Evolutionary conservation across 768 basidiomycete genomes (phyloP).

Genomic region (Boletus reticulatus): DNA sequence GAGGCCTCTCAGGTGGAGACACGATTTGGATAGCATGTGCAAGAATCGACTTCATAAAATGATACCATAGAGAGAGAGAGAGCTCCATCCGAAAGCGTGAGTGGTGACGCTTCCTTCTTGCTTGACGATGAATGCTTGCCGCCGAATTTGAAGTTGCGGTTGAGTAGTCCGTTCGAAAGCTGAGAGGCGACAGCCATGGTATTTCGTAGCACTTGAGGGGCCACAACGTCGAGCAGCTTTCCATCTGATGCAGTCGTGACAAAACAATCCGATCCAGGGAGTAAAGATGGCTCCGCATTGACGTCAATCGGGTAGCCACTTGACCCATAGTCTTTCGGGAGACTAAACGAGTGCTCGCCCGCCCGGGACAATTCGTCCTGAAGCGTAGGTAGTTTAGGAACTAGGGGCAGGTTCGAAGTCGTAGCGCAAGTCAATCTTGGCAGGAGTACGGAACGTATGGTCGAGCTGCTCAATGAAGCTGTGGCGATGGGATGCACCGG

Average conservation of each 20-base stretch:
- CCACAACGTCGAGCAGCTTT: conserved; percentile 17
- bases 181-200: no score
- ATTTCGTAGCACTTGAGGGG: no score
- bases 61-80: conserved; percentile 48
- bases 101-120: conserved; percentile 11
- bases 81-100: conserved; percentile 65
- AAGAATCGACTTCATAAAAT: conserved; percentile 51
- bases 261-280: conserved; percentile 36
- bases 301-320: conserved; percentile 23
- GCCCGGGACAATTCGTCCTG: conserved; percentile 26
- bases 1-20: conserved; percentile 31
- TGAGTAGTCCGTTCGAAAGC: neutral
- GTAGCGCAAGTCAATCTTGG: conserved; percentile 58
- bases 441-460: conserved; percentile 75
- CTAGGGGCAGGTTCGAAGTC: conserved; percentile 49
- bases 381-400: conserved; percentile 48
- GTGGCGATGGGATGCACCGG: conserved; percentile 62
- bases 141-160: conserved; percentile 70
- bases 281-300: conserved; percentile 36
- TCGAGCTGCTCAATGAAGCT: conserved; percentile 86
- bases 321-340: conserved; percentile 16
- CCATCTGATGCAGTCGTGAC: conserved; percentile 33
- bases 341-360: conserved; percentile 23
- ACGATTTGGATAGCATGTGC: conserved; percentile 44
- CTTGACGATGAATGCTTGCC: conserved; percentile 35